Conservation (phyloP, 495 filamentous ascomycete species). For the Aspergillus baeticus region DNA sequence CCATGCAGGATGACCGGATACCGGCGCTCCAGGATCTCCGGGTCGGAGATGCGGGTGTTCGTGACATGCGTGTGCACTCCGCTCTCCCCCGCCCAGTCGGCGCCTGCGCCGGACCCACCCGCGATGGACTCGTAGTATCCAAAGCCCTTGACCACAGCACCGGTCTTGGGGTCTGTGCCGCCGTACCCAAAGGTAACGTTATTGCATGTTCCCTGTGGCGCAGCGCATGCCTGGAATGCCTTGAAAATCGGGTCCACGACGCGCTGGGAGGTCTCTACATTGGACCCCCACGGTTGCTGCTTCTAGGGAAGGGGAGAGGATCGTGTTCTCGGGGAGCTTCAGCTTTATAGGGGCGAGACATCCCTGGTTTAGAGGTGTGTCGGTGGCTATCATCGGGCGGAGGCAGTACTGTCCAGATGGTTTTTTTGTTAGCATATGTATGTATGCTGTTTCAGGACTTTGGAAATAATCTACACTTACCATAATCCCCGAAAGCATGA, state of each 20-base stretch:
- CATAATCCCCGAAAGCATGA: slow-evolving; percentile 71
- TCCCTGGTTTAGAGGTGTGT: slow-evolving; percentile 93
- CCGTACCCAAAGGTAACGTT: slow-evolving; percentile 54
- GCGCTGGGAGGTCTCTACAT: slow-evolving; percentile 62
- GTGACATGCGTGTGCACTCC: slow-evolving; percentile 96
- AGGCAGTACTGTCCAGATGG: too few species aligned
- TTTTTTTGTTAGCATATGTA: too few species aligned
- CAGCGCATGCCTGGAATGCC: slow-evolving; percentile 75
- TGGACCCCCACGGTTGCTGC: slow-evolving; percentile 76
- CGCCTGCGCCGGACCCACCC: slow-evolving; percentile 78
- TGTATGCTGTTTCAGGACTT: too few species aligned
- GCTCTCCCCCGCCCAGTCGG: slow-evolving; percentile 73
- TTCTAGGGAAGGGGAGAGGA: slow-evolving; percentile 75
- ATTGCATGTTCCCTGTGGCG: slow-evolving; percentile 84
- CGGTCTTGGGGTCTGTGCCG: slow-evolving; percentile 24
- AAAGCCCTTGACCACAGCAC: slow-evolving; percentile 48
- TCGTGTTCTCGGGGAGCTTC: slow-evolving; percentile 74
- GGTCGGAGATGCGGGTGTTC: slow-evolving; percentile 92
- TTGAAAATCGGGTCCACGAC: slow-evolving; percentile 87
- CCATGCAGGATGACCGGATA: slow-evolving; percentile 82
- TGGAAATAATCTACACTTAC: too few species aligned
- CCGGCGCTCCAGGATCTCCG: slow-evolving; percentile 83
- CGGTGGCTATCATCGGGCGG: slow-evolving; percentile 84
- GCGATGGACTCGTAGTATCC: slow-evolving; percentile 88
- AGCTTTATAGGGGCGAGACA: slow-evolving; percentile 81